Conservation (phyloP, 305 asterid genomes). For the Fraxinus albicans region DNA sequence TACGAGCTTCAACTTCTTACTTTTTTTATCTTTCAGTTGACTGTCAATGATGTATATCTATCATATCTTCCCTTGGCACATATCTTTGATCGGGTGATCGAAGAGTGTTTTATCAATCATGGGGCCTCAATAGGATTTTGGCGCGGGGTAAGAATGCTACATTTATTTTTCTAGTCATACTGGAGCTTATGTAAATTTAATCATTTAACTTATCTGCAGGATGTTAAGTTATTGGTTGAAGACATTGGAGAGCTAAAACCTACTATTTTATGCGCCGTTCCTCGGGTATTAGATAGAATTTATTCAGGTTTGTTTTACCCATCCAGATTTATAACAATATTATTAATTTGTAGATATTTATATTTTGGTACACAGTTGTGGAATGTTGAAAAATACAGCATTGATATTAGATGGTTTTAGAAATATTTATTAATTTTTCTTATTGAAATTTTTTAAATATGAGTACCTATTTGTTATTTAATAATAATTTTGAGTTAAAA, state of each 20-base stretch:
- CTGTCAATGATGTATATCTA: slow-evolving; percentile 59
- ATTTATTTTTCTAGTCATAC: slow-evolving; percentile 13
- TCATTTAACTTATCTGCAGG: slow-evolving; percentile 40
- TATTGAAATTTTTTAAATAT: not conserved
- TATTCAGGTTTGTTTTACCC: slow-evolving; percentile 58
- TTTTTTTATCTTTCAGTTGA: slow-evolving; percentile 54
- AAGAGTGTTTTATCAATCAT: slow-evolving; percentile 74
- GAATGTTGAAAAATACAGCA: not conserved
- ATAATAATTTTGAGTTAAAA: not conserved
- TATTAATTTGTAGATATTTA: slow-evolving; percentile 10
- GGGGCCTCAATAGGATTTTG: slow-evolving; percentile 98
- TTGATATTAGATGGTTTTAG: slow-evolving; percentile 9
- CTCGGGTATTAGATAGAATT: slow-evolving; percentile 89
- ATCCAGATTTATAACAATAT: slow-evolving; percentile 9
- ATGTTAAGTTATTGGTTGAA: slow-evolving; percentile 83
- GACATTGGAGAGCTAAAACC: slow-evolving; percentile 88
- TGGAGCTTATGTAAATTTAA: slow-evolving; percentile 16
- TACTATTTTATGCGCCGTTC: slow-evolving; percentile 92
- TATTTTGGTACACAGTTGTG: slow-evolving; percentile 21
- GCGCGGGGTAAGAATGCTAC: slow-evolving; percentile 81
- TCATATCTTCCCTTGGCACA: slow-evolving; percentile 97
- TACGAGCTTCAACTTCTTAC: slow-evolving; percentile 8
- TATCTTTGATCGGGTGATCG: slow-evolving; percentile 91
- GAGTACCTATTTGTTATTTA: not conserved
- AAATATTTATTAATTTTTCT: slow-evolving; percentile 4